Conservation (phyloP, 2,329 filamentous ascomycete species). For the Trichophyton schoenleinii region DNA sequence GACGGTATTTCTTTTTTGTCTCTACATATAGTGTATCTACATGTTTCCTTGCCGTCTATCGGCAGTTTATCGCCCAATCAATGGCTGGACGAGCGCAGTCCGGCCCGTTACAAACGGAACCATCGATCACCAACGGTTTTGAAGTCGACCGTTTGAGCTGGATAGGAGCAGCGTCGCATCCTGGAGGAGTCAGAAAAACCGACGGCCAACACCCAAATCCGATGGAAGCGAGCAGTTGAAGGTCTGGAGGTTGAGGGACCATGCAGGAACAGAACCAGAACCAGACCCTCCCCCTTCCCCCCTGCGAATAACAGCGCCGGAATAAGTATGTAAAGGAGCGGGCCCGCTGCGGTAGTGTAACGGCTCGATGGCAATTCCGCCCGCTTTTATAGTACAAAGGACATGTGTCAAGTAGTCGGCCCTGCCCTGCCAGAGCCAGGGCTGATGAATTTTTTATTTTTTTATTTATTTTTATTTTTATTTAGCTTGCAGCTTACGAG, state of each 20-base stretch:
- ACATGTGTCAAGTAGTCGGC: background rate
- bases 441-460: background rate
- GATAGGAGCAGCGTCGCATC: background rate
- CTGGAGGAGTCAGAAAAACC: background rate
- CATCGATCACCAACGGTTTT: background rate
- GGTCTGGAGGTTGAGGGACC: background rate
- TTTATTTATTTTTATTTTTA: background rate
- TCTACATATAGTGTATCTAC: background rate
- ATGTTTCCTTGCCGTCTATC: background rate
- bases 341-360: conserved; percentile 3
- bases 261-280: background rate
- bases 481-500: background rate
- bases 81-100: background rate
- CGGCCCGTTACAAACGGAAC: background rate
- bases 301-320: background rate
- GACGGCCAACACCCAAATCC: background rate
- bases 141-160: background rate
- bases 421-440: background rate
- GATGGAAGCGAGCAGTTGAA: background rate
- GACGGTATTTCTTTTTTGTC: background rate
- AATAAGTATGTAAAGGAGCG: background rate
- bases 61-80: background rate
- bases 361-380: conserved; percentile 4
- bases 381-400: background rate
- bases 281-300: background rate